phyloP scores from a whole-genome alignment of 2,329 filamentous ascomycete species.

The Chaetothyriales sp. region DNA sequence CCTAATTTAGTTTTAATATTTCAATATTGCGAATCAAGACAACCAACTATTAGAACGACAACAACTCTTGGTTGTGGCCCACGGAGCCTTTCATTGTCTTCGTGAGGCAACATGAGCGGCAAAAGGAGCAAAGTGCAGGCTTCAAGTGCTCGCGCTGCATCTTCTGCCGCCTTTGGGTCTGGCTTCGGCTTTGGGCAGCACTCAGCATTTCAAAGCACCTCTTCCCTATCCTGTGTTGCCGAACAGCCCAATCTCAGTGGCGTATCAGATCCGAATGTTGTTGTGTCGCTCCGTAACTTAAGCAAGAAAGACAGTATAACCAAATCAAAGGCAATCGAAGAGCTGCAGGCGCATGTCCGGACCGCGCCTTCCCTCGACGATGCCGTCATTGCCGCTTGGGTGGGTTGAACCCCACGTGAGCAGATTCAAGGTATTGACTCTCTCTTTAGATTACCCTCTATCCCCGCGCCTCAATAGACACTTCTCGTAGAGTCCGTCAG shows the following conservation, averaged over 20 bases:
- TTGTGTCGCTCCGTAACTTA: constrained; percentile 85
- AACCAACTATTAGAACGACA: no score
- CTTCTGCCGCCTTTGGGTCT: constrained; percentile 29
- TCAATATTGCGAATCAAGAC: background rate
- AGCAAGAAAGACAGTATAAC: constrained; percentile 88
- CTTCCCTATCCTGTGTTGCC: constrained; percentile 65
- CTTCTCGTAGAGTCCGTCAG: constrained; percentile 74
- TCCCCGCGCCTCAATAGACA: constrained; percentile 80
- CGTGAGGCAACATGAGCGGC: constrained; percentile 33
- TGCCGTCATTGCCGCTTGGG: constrained; percentile 76
- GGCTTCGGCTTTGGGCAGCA: constrained; percentile 31
- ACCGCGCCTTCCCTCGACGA: constrained; percentile 34
- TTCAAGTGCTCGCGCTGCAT: constrained; percentile 47
- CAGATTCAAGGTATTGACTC: background rate
- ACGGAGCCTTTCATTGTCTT: background rate
- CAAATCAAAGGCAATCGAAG: constrained; percentile 79
- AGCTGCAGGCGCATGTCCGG: constrained; percentile 53
- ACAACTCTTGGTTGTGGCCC: no score
- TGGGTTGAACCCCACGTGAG: constrained; percentile 31
- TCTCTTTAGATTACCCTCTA: constrained; percentile 61
- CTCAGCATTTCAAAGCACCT: constrained; percentile 25
- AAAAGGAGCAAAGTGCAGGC: constrained; percentile 52
- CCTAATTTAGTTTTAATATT: background rate
- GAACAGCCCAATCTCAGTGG: constrained; percentile 69
- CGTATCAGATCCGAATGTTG: constrained; percentile 66